Percentiles rank a stretch among this genome's conserved stretches.
These are phyloP conservation scores for Floccularia luteovirens DNA, from an alignment of 768 basidiomycete genomes.

Conservation along the genomic window DNA sequence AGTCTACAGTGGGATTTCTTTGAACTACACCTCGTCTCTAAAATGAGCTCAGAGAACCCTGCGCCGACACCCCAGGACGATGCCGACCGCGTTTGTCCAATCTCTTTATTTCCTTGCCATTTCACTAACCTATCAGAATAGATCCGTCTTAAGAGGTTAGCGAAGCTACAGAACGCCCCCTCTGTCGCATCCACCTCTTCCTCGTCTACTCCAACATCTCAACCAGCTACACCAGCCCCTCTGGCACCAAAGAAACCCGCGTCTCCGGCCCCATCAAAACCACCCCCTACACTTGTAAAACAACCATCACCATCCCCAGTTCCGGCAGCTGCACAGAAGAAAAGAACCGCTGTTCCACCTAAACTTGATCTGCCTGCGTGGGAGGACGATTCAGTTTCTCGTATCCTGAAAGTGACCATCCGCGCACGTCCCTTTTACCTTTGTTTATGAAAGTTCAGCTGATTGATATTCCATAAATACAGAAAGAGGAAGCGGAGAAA, in stretches of 20 bases:
- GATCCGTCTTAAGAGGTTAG: slow-evolving; percentile 91
- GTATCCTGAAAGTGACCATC: slow-evolving; percentile 73
- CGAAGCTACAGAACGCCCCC: slow-evolving; percentile 57
- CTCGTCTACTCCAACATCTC: slow-evolving; percentile 11
- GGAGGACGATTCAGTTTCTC: slow-evolving; percentile 65
- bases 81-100: slow-evolving; percentile 63
- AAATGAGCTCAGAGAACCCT: not conserved
- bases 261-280: slow-evolving; percentile 21
- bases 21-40: not conserved
- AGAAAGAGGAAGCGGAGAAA: slow-evolving; percentile 53
- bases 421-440: slow-evolving; percentile 42
- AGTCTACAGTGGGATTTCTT: not conserved
- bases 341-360: slow-evolving; percentile 23
- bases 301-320: slow-evolving; percentile 16
- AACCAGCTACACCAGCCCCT: too few relatives aligned
- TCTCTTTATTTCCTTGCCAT: not conserved
- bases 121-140: slow-evolving; percentile 19
- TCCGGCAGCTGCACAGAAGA: slow-evolving; percentile 17
- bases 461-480: slow-evolving; percentile 8
- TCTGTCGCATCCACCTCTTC: slow-evolving; percentile 17
- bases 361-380: slow-evolving; percentile 59
- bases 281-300: slow-evolving; percentile 27
- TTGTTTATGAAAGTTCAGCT: not conserved
- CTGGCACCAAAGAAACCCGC: too few relatives aligned
- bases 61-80: slow-evolving; percentile 58